Percentiles rank a stretch among this genome's conserved stretches.
Conservation (phyloP, 257 asterid genomes). For the Eucommia ulmoides region DNA sequence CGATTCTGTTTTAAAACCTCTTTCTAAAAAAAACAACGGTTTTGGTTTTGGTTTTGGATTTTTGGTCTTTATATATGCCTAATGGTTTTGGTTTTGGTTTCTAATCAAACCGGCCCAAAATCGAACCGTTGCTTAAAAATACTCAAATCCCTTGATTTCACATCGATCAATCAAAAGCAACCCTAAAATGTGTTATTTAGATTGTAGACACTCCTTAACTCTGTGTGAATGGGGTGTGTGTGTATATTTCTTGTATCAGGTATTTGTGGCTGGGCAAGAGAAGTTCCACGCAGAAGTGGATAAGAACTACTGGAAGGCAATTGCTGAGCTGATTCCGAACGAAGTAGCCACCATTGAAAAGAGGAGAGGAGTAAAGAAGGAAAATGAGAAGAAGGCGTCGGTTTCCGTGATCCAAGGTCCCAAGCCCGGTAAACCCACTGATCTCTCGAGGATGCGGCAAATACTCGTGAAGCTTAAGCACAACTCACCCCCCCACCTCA, state of each 20-base stretch:
- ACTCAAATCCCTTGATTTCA: no score
- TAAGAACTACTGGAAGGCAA: slow-evolving; percentile 80
- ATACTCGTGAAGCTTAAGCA: slow-evolving; percentile 61
- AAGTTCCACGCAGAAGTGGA: slow-evolving; percentile 75
- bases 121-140: no score
- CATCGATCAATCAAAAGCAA: no score
- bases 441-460: slow-evolving; percentile 65
- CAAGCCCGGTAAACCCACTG: slow-evolving; percentile 79
- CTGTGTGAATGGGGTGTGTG: no score
- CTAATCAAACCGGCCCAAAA: no score
- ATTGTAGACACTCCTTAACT: no score
- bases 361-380: slow-evolving; percentile 45
- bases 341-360: slow-evolving; percentile 52
- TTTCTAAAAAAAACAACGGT: no score
- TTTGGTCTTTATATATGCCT: no score
- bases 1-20: no score
- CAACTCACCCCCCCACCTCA: slow-evolving; percentile 61
- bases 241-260: slow-evolving; percentile 31
- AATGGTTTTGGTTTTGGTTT: no score
- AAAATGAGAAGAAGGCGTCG: slow-evolving; percentile 51
- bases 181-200: no score
- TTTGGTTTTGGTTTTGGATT: no score
- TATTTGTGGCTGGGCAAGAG: slow-evolving; percentile 42
- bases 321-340: slow-evolving; percentile 66
- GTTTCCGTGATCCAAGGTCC: slow-evolving; percentile 57